Conservation (phyloP, 2,329 filamentous ascomycete species). For the Monilinia aucupariae region DNA sequence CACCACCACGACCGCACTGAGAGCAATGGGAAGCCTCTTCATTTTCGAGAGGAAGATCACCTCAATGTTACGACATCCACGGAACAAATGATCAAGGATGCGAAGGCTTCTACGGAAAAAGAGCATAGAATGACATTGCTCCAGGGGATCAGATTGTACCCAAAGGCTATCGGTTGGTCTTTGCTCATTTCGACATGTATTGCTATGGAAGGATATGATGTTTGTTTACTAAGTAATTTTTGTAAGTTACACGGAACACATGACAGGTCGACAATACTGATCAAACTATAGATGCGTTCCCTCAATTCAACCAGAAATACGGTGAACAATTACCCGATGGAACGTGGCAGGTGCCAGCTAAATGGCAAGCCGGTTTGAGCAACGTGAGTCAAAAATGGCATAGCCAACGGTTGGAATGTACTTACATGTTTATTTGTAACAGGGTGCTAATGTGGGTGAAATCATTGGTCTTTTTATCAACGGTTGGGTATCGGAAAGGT, state of each 20-base stretch:
- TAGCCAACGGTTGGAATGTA: background rate
- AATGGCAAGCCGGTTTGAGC: slow-evolving; percentile 34
- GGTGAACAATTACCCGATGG: slow-evolving; percentile 25
- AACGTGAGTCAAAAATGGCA: slow-evolving; percentile 20
- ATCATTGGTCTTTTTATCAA: slow-evolving; percentile 45
- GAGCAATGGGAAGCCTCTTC: slow-evolving; percentile 12
- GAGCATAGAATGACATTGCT: slow-evolving; percentile 19
- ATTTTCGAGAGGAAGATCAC: slow-evolving; percentile 5
- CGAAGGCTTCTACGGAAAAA: slow-evolving; percentile 12
- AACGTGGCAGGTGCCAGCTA: slow-evolving; percentile 27
- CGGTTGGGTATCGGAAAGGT: slow-evolving; percentile 44
- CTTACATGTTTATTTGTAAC: slow-evolving; percentile 4
- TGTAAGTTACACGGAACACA: slow-evolving; percentile 27
- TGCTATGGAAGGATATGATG: slow-evolving; percentile 42
- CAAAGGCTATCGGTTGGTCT: slow-evolving; percentile 34
- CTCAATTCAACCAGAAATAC: slow-evolving; percentile 32
- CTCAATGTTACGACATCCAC: slow-evolving; percentile 12
- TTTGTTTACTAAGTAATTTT: slow-evolving; percentile 35
- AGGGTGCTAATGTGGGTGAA: slow-evolving; percentile 31
- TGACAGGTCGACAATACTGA: slow-evolving; percentile 4
- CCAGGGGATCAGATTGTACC: slow-evolving; percentile 27
- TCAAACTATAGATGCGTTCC: slow-evolving; percentile 36
- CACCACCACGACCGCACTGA: background rate
- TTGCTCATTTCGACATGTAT: slow-evolving; percentile 38
- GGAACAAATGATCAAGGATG: slow-evolving; percentile 17